These are phyloP conservation scores for Hordeum pubiflorum DNA, from an alignment of 202 grass and related monocot genomes.

Conservation along the genomic window DNA sequence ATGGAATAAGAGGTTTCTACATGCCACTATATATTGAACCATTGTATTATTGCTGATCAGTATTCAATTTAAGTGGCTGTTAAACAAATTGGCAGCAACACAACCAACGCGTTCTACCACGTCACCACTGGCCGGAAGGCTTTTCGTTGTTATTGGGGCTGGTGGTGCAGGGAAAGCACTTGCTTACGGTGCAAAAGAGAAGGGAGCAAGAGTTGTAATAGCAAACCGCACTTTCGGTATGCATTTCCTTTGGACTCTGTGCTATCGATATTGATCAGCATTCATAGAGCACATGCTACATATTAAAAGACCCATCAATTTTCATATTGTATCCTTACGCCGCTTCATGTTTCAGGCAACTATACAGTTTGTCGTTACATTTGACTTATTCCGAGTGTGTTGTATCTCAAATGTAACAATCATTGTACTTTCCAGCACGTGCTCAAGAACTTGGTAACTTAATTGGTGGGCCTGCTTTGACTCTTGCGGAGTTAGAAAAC, in stretches of 20 bases:
- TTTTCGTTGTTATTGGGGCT: constrained; percentile 89
- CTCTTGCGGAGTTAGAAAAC: constrained; percentile 74
- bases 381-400: background rate
- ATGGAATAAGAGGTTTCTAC: constrained; percentile 88
- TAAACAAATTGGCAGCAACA: constrained; percentile 44
- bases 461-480: constrained; percentile 72
- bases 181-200: constrained; percentile 91
- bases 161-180: constrained; percentile 97
- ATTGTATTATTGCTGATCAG: constrained; percentile 4
- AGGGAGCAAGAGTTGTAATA: constrained; percentile 89
- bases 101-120: constrained; percentile 24
- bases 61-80: constrained; percentile 16
- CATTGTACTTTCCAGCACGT: constrained; percentile 48
- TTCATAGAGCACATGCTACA: background rate
- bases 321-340: background rate
- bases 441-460: constrained; percentile 79
- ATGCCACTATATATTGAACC: constrained; percentile 3
- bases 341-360: background rate
- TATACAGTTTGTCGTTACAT: background rate
- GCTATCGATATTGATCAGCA: background rate
- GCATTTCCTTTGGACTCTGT: background rate
- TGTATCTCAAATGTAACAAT: background rate
- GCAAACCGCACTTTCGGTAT: constrained; percentile 95
- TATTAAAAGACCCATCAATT: background rate
- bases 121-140: constrained; percentile 69